These are phyloP conservation scores for Boechera stricta DNA, from an alignment of 345 rosid genomes.

Conservation along the genomic window DNA sequence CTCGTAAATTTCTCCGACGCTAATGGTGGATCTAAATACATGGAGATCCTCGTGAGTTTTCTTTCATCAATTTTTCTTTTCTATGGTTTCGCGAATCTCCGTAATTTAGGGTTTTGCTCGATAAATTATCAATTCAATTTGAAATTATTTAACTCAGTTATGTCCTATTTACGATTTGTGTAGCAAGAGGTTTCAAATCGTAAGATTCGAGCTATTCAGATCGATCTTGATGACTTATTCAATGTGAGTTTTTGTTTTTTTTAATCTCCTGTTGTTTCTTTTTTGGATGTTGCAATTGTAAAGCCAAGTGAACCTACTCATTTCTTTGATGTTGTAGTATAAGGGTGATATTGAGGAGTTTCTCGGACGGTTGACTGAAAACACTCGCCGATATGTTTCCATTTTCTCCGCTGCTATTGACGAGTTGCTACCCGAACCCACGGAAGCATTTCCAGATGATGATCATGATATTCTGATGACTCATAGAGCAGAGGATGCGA, in stretches of 20 bases:
- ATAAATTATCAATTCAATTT: not conserved
- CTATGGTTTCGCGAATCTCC: slow-evolving; percentile 33
- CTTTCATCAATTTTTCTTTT: not conserved
- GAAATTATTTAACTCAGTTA: not conserved
- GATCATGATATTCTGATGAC: slow-evolving; percentile 89
- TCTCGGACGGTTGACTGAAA: slow-evolving; percentile 73
- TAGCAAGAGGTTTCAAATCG: slow-evolving; percentile 93
- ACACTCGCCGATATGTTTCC: slow-evolving; percentile 85
- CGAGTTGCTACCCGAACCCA: slow-evolving; percentile 85
- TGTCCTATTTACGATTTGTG: not conserved
- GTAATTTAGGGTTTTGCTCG: slow-evolving; percentile 28
- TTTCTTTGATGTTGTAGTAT: slow-evolving; percentile 53
- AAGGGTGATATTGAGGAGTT: slow-evolving; percentile 75
- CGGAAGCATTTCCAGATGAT: slow-evolving; percentile 85
- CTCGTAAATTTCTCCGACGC: slow-evolving; percentile 72
- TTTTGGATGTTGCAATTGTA: slow-evolving; percentile 19
- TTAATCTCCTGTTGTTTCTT: not conserved
- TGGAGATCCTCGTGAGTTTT: slow-evolving; percentile 78
- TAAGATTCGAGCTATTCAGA: slow-evolving; percentile 73
- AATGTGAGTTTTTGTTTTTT: slow-evolving; percentile 56
- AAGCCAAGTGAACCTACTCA: slow-evolving; percentile 5
- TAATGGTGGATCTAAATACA: slow-evolving; percentile 76
- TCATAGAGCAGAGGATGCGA: slow-evolving; percentile 78
- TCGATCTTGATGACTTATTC: slow-evolving; percentile 77
- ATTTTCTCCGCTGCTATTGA: slow-evolving; percentile 79